Percentiles rank a stretch among this genome's conserved stretches.
Conservation (phyloP, 164 flowering plant species). For the Piper longum region DNA sequence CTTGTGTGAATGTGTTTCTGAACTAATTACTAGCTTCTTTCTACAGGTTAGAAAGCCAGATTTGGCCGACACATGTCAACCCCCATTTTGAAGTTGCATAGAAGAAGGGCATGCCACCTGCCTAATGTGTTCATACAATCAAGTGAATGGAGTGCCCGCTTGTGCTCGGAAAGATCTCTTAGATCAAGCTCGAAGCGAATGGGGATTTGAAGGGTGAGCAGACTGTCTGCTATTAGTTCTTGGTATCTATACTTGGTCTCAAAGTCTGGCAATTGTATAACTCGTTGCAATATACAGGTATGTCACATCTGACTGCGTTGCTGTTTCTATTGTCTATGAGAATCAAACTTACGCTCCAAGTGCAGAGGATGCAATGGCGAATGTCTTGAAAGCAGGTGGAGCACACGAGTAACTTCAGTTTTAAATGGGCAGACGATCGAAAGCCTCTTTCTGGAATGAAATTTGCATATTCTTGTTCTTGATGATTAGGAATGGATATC, state of each 20-base stretch:
- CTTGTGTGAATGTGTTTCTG: neutral
- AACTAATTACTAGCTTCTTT: neutral
- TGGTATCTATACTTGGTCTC: neutral
- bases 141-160: constrained; percentile 73
- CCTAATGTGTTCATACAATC: constrained; percentile 91
- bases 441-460: no score
- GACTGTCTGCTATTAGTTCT: neutral
- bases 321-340: constrained; percentile 76
- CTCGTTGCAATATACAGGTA: constrained; percentile 34
- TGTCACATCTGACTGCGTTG: constrained; percentile 92
- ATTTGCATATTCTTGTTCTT: neutral
- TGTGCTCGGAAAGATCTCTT: constrained; percentile 58
- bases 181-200: constrained; percentile 44
- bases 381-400: constrained; percentile 74
- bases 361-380: constrained; percentile 77
- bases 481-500: constrained; percentile 62
- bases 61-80: constrained; percentile 72
- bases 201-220: constrained; percentile 84
- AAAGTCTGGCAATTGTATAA: neutral
- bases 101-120: constrained; percentile 84
- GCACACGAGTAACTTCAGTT: neutral
- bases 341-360: constrained; percentile 44
- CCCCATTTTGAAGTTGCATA: constrained; percentile 74
- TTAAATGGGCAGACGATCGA: neutral
- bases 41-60: constrained; percentile 73